Conservation (phyloP, 352 stramenopile genomes). For the Porosira glacialis region DNA sequence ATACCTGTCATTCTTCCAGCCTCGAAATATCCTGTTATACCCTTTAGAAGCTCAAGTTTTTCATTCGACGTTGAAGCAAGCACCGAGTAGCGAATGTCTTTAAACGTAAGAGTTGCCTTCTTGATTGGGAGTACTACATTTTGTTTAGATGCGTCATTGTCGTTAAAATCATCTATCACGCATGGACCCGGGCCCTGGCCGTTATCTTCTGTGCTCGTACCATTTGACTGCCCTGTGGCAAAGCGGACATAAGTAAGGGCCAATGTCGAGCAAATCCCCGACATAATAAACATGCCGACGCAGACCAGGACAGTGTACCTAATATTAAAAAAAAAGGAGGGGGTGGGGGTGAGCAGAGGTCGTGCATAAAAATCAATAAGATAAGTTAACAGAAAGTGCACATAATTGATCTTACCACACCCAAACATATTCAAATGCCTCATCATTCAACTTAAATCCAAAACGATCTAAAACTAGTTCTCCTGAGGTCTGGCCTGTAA, state of each 20-base stretch:
- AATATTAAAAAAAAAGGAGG: too few relatives aligned
- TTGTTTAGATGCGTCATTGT: too few relatives aligned
- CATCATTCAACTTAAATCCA: slow-evolving; percentile 55
- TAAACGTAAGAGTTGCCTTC: slow-evolving; percentile 40
- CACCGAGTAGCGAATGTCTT: slow-evolving; percentile 39
- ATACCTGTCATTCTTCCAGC: background rate
- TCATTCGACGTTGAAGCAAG: slow-evolving; percentile 38
- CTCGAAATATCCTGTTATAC: slow-evolving; percentile 37
- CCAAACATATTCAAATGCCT: slow-evolving; percentile 48
- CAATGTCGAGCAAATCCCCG: slow-evolving; percentile 17
- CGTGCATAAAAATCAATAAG: too few relatives aligned
- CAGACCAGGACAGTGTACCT: slow-evolving; percentile 47
- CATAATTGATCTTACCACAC: too few relatives aligned
- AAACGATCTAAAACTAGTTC: slow-evolving; percentile 49
- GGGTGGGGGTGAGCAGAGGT: too few relatives aligned
- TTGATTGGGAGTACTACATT: too few relatives aligned
- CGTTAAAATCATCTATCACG: too few relatives aligned
- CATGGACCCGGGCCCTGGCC: too few relatives aligned
- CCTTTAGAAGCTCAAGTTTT: slow-evolving; percentile 39
- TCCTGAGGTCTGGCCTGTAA: slow-evolving; percentile 39
- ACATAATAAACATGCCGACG: slow-evolving; percentile 34
- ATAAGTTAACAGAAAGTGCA: too few relatives aligned
- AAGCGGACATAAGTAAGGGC: slow-evolving; percentile 41
- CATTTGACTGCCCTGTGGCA: slow-evolving; percentile 24
- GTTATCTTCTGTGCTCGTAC: slow-evolving; percentile 2